Percentiles rank a stretch among this genome's conserved stretches.
Evolutionary conservation across 768 basidiomycete species (phyloP).

Genomic region (Auricularia cornea): DNA sequence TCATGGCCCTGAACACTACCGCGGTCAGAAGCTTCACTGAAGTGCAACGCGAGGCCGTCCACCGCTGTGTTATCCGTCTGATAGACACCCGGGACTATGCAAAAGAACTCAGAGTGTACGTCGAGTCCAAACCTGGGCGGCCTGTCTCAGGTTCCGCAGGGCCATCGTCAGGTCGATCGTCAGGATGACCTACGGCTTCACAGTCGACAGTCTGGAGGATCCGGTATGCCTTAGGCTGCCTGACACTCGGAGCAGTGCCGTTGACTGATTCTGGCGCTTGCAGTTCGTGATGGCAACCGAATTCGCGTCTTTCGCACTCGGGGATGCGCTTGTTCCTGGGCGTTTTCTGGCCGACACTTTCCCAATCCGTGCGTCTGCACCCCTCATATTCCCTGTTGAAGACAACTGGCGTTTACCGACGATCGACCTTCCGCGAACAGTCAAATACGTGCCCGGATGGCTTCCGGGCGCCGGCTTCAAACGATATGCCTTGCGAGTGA

Average conservation of each 20-base stretch:
- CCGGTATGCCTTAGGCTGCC: neutral
- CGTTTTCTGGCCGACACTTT: conserved; percentile 1
- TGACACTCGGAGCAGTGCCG: too few relatives aligned
- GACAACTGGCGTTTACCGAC: too few relatives aligned
- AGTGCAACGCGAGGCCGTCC: too few relatives aligned
- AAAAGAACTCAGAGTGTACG: too few relatives aligned
- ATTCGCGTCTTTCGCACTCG: neutral
- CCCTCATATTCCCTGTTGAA: neutral
- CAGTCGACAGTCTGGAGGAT: neutral
- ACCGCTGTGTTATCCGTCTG: too few relatives aligned
- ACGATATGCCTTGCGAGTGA: neutral
- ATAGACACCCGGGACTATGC: too few relatives aligned
- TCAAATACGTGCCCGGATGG: conserved; percentile 10
- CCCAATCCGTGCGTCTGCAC: neutral
- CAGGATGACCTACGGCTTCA: neutral
- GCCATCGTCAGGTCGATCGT: neutral
- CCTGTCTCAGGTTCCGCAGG: neutral
- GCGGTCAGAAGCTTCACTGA: too few relatives aligned
- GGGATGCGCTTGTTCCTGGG: neutral
- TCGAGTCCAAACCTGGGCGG: too few relatives aligned
- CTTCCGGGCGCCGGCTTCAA: conserved; percentile 10
- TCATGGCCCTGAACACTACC: too few relatives aligned
- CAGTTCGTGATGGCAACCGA: neutral
- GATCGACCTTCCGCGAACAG: neutral
- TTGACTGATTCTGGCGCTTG: neutral